These are phyloP conservation scores for Eleusine coracana DNA, from an alignment of 176 grass and related monocot genomes.

Conservation along the genomic window DNA sequence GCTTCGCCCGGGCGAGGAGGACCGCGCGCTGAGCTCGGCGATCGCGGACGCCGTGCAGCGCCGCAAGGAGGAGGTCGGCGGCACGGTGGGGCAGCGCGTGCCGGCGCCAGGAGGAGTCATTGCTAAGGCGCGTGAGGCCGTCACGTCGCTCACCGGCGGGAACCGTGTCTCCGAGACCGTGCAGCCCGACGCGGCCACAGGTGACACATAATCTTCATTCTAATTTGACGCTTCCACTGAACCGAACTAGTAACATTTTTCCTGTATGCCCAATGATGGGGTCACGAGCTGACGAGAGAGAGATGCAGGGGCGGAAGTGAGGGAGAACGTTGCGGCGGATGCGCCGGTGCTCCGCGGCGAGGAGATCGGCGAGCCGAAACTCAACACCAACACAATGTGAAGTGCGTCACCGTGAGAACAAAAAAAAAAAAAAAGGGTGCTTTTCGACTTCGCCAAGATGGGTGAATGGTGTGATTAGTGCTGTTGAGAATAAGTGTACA, in stretches of 20 bases:
- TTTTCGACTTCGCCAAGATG: not conserved
- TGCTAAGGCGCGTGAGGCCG: conserved; percentile 52
- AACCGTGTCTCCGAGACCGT: conserved; percentile 42
- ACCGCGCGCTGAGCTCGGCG: conserved; percentile 58
- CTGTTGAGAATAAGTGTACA: conserved; percentile 10
- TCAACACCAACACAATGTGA: conserved; percentile 24
- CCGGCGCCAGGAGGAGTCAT: conserved; percentile 32
- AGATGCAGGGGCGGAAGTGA: conserved; percentile 8
- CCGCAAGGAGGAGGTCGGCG: conserved; percentile 47
- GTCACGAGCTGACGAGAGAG: not conserved
- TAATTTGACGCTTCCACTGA: not conserved
- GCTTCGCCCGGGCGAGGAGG: conserved; percentile 75
- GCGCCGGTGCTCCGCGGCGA: conserved; percentile 23
- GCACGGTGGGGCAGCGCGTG: conserved; percentile 33
- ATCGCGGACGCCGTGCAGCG: conserved; percentile 64
- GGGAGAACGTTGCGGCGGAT: not conserved
- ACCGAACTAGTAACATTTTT: not conserved
- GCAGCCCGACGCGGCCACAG: conserved; percentile 27
- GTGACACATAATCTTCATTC: not conserved
- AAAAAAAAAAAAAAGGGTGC: too few species aligned
- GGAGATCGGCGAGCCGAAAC: not conserved
- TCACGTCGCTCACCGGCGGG: conserved; percentile 63
- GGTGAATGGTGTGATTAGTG: not conserved
- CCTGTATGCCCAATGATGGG: not conserved
- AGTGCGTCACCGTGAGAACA: not conserved